Percentiles rank a stretch among this genome's conserved stretches.
Evolutionary conservation across 352 stramenopile genomes (phyloP).

Genomic region (Phytophthora melonis): DNA sequence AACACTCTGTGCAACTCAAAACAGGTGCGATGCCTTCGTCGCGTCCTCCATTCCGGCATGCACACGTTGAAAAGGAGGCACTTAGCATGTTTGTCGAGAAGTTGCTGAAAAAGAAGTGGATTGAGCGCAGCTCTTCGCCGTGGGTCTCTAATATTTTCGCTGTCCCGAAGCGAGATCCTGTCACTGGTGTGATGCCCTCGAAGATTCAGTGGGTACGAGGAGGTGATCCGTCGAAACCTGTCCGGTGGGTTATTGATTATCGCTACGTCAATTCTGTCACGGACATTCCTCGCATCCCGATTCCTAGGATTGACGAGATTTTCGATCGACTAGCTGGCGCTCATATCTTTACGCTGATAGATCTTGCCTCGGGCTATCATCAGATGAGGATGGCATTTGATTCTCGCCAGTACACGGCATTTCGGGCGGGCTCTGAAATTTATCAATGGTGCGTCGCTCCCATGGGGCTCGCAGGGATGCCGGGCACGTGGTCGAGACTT

Average conservation of each 20-base stretch:
- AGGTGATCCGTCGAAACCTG: not conserved
- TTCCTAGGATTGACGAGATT: slow-evolving; percentile 13
- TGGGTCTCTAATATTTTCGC: slow-evolving; percentile 28
- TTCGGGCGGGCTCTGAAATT: slow-evolving; percentile 37
- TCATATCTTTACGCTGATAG: slow-evolving; percentile 29
- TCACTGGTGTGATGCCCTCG: not conserved
- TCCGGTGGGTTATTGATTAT: slow-evolving; percentile 14
- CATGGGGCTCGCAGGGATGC: slow-evolving; percentile 46
- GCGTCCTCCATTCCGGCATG: slow-evolving; percentile 7
- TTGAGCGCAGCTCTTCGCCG: slow-evolving; percentile 12
- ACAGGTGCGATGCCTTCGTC: slow-evolving; percentile 2
- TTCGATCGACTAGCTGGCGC: slow-evolving; percentile 10
- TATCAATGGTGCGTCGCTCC: slow-evolving; percentile 47
- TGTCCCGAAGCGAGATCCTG: slow-evolving; percentile 20
- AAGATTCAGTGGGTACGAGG: slow-evolving; percentile 8
- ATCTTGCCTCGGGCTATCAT: slow-evolving; percentile 38
- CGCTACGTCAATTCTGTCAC: slow-evolving; percentile 1
- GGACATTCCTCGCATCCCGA: slow-evolving; percentile 7
- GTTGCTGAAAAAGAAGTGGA: slow-evolving; percentile 4
- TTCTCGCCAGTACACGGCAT: slow-evolving; percentile 34
- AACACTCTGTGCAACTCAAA: slow-evolving; percentile 12
- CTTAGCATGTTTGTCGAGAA: slow-evolving; percentile 12
- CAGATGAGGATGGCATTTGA: slow-evolving; percentile 28
- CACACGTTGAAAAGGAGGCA: slow-evolving; percentile 16
- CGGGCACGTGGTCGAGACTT: slow-evolving; percentile 42